These are phyloP conservation scores for Guyanaporus albipodus DNA, from an alignment of 768 basidiomycete genomes.

Conservation along the genomic window DNA sequence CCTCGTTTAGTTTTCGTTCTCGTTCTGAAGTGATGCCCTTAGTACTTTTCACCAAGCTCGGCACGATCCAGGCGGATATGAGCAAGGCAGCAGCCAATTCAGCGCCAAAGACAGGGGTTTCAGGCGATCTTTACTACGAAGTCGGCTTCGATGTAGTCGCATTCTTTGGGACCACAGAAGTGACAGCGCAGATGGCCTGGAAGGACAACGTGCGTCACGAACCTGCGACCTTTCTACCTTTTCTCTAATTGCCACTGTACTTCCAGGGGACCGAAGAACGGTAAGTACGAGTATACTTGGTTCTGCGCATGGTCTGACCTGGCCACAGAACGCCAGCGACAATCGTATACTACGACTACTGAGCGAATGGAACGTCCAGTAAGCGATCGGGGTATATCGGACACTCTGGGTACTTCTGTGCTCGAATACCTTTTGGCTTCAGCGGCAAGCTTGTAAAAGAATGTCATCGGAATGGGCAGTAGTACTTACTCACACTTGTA, in stretches of 20 bases:
- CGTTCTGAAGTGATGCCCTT: background rate
- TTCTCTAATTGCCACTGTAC: background rate
- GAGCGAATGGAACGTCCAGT: too few species aligned
- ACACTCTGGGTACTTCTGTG: too few species aligned
- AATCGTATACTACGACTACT: background rate
- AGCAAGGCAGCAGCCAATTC: background rate
- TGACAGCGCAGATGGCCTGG: slow-evolving; percentile 5
- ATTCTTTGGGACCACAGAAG: slow-evolving; percentile 3
- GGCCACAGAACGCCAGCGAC: background rate
- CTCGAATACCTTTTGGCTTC: too few species aligned
- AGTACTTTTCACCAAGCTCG: background rate
- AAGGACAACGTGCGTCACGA: background rate
- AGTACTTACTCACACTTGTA: too few species aligned
- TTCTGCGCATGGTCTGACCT: background rate
- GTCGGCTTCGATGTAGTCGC: background rate
- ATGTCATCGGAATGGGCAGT: too few species aligned
- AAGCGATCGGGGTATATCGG: too few species aligned
- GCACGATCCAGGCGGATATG: background rate
- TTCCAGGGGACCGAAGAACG: background rate
- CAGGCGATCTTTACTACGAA: background rate
- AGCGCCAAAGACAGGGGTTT: background rate
- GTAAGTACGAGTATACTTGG: background rate
- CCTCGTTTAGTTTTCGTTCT: background rate
- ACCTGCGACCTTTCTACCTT: too few species aligned
- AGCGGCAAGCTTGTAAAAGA: too few species aligned